These are phyloP conservation scores for Phanerodontia chrysosporium DNA, from an alignment of 768 basidiomycete genomes.

Conservation along the genomic window DNA sequence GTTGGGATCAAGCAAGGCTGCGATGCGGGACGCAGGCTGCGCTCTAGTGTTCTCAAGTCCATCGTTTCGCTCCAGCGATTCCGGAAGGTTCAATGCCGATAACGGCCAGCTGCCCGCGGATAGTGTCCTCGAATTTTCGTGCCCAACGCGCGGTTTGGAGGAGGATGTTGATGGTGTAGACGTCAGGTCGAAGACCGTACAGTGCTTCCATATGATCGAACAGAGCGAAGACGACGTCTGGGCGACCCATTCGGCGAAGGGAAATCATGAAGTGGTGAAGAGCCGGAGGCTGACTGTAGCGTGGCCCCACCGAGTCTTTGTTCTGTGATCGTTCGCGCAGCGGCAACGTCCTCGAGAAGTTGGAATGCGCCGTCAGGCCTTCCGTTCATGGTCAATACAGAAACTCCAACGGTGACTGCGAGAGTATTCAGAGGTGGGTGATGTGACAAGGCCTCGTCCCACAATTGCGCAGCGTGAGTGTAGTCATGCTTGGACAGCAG, in stretches of 20 bases:
- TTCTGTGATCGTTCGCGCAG: background rate
- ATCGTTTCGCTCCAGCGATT: slow-evolving; percentile 23
- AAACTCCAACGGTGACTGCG: slow-evolving; percentile 48
- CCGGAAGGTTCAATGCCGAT: slow-evolving; percentile 32
- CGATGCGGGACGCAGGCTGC: background rate
- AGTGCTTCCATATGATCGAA: slow-evolving; percentile 64
- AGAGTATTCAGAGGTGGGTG: slow-evolving; percentile 40
- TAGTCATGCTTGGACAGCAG: slow-evolving; percentile 43
- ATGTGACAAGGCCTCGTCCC: slow-evolving; percentile 11
- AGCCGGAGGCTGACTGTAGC: slow-evolving; percentile 4
- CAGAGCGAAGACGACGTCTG: slow-evolving; percentile 58
- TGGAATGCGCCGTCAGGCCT: slow-evolving; percentile 44
- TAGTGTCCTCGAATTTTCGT: slow-evolving; percentile 45
- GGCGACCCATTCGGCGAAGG: slow-evolving; percentile 47
- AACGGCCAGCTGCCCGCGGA: slow-evolving; percentile 46
- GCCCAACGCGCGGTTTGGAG: slow-evolving; percentile 58
- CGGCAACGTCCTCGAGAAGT: slow-evolving; percentile 38
- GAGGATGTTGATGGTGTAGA: slow-evolving; percentile 52
- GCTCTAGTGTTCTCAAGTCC: background rate
- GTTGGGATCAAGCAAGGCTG: slow-evolving; percentile 8
- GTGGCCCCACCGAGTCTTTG: background rate
- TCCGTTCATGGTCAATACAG: slow-evolving; percentile 39
- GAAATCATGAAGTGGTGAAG: slow-evolving; percentile 12
- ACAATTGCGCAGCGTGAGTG: slow-evolving; percentile 35
- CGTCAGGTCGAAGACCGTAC: slow-evolving; percentile 55